phyloP scores from a whole-genome alignment of 202 grass and related monocot genomes.

The Brachypodium distachyon region DNA sequence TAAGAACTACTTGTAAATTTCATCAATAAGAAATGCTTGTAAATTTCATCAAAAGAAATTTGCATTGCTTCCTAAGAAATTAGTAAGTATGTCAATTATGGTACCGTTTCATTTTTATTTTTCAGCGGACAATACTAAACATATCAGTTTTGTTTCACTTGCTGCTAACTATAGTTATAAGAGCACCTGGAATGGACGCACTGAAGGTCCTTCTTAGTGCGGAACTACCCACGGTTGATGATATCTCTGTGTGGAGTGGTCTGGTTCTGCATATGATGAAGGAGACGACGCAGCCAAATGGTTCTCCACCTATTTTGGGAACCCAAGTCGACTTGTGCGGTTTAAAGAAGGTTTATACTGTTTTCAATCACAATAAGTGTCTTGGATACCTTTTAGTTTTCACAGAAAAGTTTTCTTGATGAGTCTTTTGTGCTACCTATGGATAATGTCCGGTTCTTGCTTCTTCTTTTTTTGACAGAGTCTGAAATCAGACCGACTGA shows the following conservation, averaged over 20 bases:
- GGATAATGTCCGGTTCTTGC: neutral
- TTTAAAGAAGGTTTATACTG: constrained; percentile 45
- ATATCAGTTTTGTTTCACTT: neutral
- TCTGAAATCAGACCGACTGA: constrained; percentile 50
- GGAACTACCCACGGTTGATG: constrained; percentile 18
- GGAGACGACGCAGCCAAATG: constrained; percentile 53
- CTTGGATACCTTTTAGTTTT: neutral
- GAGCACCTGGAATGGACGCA: constrained; percentile 61
- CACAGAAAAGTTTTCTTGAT: neutral
- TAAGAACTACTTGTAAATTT: too few species aligned
- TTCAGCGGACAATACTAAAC: neutral
- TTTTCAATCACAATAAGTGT: neutral
- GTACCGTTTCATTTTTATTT: too few species aligned
- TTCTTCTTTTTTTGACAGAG: constrained; percentile 10
- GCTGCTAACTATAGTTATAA: constrained; percentile 44
- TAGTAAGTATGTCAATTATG: too few species aligned
- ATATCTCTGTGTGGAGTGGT: constrained; percentile 85
- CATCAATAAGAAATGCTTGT: too few species aligned
- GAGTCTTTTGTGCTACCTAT: neutral
- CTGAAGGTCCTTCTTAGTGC: constrained; percentile 44
- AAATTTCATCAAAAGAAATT: too few species aligned
- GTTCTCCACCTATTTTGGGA: constrained; percentile 65
- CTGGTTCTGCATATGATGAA: constrained; percentile 69
- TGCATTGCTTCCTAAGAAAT: too few species aligned
- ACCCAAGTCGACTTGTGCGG: constrained; percentile 54